phyloP scores from a whole-genome alignment of 768 basidiomycete species.

The Lentinula sp. region DNA sequence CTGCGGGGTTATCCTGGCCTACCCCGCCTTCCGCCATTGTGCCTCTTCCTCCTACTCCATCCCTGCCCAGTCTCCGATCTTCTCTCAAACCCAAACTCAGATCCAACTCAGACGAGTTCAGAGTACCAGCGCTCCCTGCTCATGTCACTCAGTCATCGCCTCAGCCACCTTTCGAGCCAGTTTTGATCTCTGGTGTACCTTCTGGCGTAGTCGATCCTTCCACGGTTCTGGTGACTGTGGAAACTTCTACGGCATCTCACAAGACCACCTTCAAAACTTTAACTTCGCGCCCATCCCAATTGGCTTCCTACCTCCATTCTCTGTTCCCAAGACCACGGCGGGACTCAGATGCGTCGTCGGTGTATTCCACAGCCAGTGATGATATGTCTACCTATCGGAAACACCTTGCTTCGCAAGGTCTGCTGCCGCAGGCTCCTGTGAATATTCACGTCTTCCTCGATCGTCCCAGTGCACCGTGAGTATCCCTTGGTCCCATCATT shows the following conservation, averaged over 20 bases:
- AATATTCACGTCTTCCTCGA: constrained; percentile 74
- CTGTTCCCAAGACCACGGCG: constrained; percentile 30
- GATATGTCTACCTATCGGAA: constrained; percentile 52
- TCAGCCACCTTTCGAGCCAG: constrained; percentile 55
- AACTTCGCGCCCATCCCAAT: constrained; percentile 60
- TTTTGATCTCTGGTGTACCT: constrained; percentile 59
- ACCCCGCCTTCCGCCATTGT: background rate
- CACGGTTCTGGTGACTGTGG: constrained; percentile 63
- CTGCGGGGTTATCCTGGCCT: background rate
- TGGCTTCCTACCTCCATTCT: constrained; percentile 51
- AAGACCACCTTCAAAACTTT: constrained; percentile 65
- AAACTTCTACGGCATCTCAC: constrained; percentile 64
- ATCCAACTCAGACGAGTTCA: constrained; percentile 31
- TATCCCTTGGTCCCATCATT: constrained; percentile 9
- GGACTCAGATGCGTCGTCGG: constrained; percentile 45
- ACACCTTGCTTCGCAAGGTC: constrained; percentile 58
- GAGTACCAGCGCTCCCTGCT: constrained; percentile 45
- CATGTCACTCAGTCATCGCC: constrained; percentile 36
- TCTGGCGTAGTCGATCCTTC: constrained; percentile 43
- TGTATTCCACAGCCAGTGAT: constrained; percentile 49
- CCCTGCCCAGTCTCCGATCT: constrained; percentile 22
- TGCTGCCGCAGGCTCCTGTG: constrained; percentile 37
- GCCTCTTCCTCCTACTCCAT: constrained; percentile 19
- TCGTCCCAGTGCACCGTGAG: constrained; percentile 74
- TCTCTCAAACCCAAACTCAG: constrained; percentile 31